These are phyloP conservation scores for Talaromyces liani DNA, from an alignment of 495 filamentous ascomycete genomes.

Conservation along the genomic window DNA sequence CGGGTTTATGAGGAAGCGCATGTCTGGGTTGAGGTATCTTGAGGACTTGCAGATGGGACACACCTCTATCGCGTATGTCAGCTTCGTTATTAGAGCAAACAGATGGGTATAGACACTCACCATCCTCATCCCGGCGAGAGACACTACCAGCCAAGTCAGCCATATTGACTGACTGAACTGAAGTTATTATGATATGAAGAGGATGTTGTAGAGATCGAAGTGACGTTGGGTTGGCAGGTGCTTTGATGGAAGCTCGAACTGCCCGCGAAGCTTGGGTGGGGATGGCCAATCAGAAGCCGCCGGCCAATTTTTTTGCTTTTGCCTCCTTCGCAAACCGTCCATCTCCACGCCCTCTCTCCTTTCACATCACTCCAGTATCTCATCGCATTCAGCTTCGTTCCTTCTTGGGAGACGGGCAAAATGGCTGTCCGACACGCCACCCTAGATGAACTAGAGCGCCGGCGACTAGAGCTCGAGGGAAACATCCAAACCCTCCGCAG, in stretches of 20 bases:
- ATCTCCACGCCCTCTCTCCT: conserved; percentile 1
- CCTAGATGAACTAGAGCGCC: conserved; percentile 56
- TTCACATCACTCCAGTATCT: background rate
- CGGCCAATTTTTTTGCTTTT: conserved; percentile 17
- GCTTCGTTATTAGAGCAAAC: background rate
- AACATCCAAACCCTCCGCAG: conserved; percentile 67
- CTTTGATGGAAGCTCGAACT: background rate
- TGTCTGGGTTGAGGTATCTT: conserved; percentile 87
- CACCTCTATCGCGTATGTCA: conserved; percentile 50
- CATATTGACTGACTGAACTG: background rate
- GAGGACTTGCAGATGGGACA: conserved; percentile 96
- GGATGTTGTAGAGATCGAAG: conserved; percentile 19
- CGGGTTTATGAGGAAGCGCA: conserved; percentile 91
- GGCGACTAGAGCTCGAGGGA: conserved; percentile 65
- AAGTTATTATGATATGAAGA: conserved; percentile 13
- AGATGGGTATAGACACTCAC: conserved; percentile 20
- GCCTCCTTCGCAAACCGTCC: background rate
- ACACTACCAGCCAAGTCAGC: background rate
- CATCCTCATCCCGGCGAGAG: conserved; percentile 43
- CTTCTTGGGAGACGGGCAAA: background rate
- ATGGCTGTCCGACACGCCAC: conserved; percentile 29
- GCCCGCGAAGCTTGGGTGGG: conserved; percentile 4
- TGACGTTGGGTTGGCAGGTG: background rate
- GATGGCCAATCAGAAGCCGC: conserved; percentile 18
- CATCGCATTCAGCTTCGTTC: background rate